Evolutionary conservation across 176 grass and related monocot species (phyloP).

Genomic region (Echinochloa phyllopogon): DNA sequence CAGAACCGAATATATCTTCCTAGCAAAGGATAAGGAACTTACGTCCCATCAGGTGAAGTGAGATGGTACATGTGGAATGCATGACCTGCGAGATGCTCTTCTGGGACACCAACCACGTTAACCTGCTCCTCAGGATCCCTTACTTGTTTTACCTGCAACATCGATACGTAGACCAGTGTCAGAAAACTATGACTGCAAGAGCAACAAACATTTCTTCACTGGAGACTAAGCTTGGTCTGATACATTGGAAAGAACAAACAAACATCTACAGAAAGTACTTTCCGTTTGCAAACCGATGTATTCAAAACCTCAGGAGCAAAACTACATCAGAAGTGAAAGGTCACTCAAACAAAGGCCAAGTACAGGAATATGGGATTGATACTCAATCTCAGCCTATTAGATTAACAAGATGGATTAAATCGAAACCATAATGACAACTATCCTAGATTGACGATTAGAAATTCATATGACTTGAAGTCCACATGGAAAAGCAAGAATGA

Average conservation of each 20-base stretch:
- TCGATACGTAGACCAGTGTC: background rate
- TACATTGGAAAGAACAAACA: background rate
- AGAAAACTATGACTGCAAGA: slow-evolving; percentile 17
- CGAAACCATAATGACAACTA: background rate
- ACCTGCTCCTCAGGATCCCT: slow-evolving; percentile 80
- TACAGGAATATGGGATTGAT: background rate
- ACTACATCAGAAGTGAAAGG: background rate
- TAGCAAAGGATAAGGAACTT: slow-evolving; percentile 38
- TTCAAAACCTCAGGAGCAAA: background rate
- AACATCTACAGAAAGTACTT: slow-evolving; percentile 6
- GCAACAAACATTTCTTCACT: slow-evolving; percentile 3
- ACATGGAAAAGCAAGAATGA: slow-evolving; percentile 6
- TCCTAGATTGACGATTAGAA: background rate
- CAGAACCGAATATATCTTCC: slow-evolving; percentile 20
- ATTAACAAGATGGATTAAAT: background rate
- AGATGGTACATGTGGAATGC: slow-evolving; percentile 98
- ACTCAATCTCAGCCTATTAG: background rate
- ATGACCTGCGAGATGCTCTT: slow-evolving; percentile 75
- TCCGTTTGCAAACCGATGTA: background rate
- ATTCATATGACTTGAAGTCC: slow-evolving; percentile 14
- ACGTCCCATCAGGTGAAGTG: slow-evolving; percentile 89
- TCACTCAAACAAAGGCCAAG: background rate
- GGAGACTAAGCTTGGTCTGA: background rate
- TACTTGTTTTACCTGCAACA: slow-evolving; percentile 68
- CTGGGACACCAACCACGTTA: slow-evolving; percentile 81